These are phyloP conservation scores for Fonsecaea pedrosoi DNA, from an alignment of 2,329 filamentous ascomycete genomes.

Conservation along the genomic window DNA sequence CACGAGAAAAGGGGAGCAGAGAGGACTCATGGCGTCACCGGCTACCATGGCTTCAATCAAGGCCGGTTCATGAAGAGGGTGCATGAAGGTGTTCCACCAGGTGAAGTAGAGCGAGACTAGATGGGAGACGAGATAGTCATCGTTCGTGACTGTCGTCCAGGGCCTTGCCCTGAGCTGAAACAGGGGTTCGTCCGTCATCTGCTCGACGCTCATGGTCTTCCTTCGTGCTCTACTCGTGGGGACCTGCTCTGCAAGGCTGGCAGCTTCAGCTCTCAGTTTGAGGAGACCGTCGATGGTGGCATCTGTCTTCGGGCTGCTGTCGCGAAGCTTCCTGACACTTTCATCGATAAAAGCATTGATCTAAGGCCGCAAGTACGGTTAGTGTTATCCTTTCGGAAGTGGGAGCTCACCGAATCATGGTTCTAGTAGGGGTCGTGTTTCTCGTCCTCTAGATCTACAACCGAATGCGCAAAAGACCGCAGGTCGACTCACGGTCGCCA, in stretches of 20 bases:
- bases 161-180: conserved; percentile 26
- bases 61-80: conserved; percentile 44
- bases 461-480: neutral
- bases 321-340: conserved; percentile 13
- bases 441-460: neutral
- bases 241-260: conserved; percentile 1
- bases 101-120: conserved; percentile 46
- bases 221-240: neutral
- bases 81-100: conserved; percentile 43
- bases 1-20: conserved; percentile 46
- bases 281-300: conserved; percentile 13
- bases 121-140: conserved; percentile 45
- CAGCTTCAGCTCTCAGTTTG: conserved; percentile 10
- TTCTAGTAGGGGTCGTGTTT: neutral
- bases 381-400: neutral
- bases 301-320: conserved; percentile 6
- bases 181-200: conserved; percentile 16
- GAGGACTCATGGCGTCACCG: conserved; percentile 36
- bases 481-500: neutral
- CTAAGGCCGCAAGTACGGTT: neutral
- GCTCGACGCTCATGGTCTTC: conserved; percentile 17
- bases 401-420: neutral
- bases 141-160: conserved; percentile 46
- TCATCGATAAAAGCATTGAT: conserved; percentile 12
- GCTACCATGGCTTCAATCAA: conserved; percentile 48